Base-by-base conservation (phyloP, 805 yeast species). In the Candida parachauliodes region DNA sequence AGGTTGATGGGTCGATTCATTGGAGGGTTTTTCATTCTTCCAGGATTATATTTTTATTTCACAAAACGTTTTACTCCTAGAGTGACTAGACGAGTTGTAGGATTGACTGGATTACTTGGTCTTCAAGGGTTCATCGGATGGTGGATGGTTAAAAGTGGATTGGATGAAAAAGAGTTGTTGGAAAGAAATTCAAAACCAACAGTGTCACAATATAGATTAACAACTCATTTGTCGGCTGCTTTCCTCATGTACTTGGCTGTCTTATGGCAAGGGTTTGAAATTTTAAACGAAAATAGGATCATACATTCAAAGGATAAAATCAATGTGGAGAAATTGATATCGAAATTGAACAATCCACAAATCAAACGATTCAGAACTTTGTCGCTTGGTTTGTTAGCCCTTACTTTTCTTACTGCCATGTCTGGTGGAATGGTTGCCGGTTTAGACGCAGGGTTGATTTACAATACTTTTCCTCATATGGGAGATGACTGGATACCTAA, bases 141-240 rank as follows among this genome's bases (percentile, higher is more conserved):
- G 98, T 93, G 99, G 99, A 93, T 93, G 98, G 98, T 93, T 36
- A 80, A 85, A 52, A 87, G 96, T 8, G 98, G 98, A 21, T 72
- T 93, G 39, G 95, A 88, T 55, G 83, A 83, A 52, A 74, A 81
- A 30, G 83, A 83, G 53, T 67, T 93, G 33, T 75, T 74, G 16
- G 88, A 83, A 47, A 76, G 96, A 57, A 83, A 77, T 32, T 80
- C 95, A 1, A 94, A 91, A 55, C 98, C 98, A n/a, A 88, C 98
- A 0, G 98, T 93, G 2, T 86, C 96, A 4, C 98, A 87, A 55
- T 93, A 93, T 57, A 76, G 98, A 59, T 70, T 93, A 37, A 88
- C 98, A 2, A 81, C 97, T 1, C 98, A 93, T 62, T 68, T 93
- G 41, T 95, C 95, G 30, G 88, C 95, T 27, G 98, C 98, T 0